phyloP scores from a whole-genome alignment of 1,284 basidiomycete genomes.

The Pholiota adiposa region DNA sequence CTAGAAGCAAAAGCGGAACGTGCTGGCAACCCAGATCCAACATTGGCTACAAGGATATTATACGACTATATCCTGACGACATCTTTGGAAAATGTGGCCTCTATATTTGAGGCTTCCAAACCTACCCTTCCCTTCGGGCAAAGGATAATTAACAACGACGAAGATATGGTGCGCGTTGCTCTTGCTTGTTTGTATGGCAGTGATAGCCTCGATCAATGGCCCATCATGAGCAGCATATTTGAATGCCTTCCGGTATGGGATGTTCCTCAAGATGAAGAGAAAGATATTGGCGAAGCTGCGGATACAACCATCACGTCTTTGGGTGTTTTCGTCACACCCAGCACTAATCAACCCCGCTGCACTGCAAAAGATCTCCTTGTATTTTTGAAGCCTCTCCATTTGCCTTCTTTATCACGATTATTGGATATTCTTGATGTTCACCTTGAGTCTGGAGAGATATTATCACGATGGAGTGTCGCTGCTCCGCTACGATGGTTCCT shows the following conservation, averaged over 20 bases:
- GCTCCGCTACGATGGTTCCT: conserved; percentile 86
- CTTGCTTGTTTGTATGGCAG: conserved; percentile 90
- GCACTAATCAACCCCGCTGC: conserved; percentile 59
- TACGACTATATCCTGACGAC: conserved; percentile 78
- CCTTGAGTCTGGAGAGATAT: conserved; percentile 90
- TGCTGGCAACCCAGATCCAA: conserved; percentile 68
- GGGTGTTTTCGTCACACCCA: conserved; percentile 78
- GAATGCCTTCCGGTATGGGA: conserved; percentile 95
- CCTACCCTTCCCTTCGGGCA: conserved; percentile 75
- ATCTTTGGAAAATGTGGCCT: conserved; percentile 68
- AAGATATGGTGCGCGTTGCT: conserved; percentile 83
- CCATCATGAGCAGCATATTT: conserved; percentile 87
- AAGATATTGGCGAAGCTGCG: conserved; percentile 66
- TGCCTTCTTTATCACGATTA: conserved; percentile 75
- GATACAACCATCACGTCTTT: conserved; percentile 83
- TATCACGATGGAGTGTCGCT: conserved; percentile 84
- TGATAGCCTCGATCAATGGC: conserved; percentile 71
- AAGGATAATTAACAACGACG: conserved; percentile 80
- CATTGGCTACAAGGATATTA: conserved; percentile 64
- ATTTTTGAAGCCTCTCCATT: conserved; percentile 82
- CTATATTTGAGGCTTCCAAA: conserved; percentile 89
- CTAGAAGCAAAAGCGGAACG: conserved; percentile 87
- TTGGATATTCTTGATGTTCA: conserved; percentile 92
- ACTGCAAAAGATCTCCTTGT: conserved; percentile 75
- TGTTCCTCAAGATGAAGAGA: conserved; percentile 55